phyloP scores from a whole-genome alignment of 176 grass and related monocot species.

The Chloris gayana region DNA sequence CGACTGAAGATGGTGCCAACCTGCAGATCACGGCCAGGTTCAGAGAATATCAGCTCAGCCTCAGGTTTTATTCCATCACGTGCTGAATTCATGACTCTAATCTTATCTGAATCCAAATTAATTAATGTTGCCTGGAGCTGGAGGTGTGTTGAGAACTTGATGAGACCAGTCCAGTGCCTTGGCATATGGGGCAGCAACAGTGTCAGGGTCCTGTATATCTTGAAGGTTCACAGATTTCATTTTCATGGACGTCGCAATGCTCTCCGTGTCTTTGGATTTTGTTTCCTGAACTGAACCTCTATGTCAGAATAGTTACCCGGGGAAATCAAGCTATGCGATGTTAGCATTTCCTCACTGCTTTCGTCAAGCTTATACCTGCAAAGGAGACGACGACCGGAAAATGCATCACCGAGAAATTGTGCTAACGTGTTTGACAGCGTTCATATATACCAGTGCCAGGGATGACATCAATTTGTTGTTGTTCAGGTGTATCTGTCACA shows the following conservation, averaged over 20 bases:
- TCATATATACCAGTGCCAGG: neutral
- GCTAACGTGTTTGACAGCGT: slow-evolving; percentile 35
- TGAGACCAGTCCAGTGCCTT: neutral
- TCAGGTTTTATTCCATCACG: slow-evolving; percentile 3
- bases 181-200: slow-evolving; percentile 16
- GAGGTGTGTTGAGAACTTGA: neutral
- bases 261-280: too few species aligned
- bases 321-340: neutral
- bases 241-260: too few species aligned
- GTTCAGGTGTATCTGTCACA: slow-evolving; percentile 40
- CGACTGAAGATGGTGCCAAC: slow-evolving; percentile 19
- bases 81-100: neutral
- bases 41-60: slow-evolving; percentile 25
- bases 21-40: slow-evolving; percentile 12
- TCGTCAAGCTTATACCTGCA: slow-evolving; percentile 9
- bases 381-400: slow-evolving; percentile 1
- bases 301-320: too few species aligned
- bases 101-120: slow-evolving; percentile 34
- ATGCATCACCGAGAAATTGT: neutral
- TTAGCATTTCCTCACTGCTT: slow-evolving; percentile 22
- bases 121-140: neutral
- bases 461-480: slow-evolving; percentile 22
- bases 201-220: neutral
- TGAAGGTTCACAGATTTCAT: too few species aligned
- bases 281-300: too few species aligned